Base-by-base conservation (phyloP, 2,329 filamentous ascomycete genomes). In the Fusarium abutilonis region DNA sequence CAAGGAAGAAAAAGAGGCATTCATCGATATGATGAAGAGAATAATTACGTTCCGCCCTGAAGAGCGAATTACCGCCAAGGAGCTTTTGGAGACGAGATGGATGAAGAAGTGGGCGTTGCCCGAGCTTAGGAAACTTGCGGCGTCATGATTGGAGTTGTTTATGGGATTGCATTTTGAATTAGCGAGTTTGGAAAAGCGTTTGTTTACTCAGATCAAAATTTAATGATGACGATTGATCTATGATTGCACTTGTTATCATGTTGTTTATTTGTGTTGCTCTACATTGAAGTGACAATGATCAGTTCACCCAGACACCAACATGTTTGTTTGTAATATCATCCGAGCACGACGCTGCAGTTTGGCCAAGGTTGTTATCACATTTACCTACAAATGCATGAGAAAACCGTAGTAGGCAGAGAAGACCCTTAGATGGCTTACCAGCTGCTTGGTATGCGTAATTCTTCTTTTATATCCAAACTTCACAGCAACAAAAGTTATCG, bases 101-200 rank as follows among this genome's bases (percentile, higher is more conserved):
- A 62, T 66, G 46, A 64, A 66, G 26, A 44, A 64, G 19, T 66
- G 63, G 63, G 64, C 60, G 9, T 48, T 66, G 21, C 64, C 63
- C 6, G 64, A 66, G 63, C 45, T 66, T 5, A 46, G 43, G 15
- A 65, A 52, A 17, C 45, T 53, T 49, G 28, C 21, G 35, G 32
- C 15, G 29, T 47, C 21, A 45, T 51, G 49, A 64, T 38, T 45
- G 38, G 56, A 47, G 36, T 41, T 56, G 32, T 39, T 43, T 42
- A 40, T 29, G 32, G 55, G 35, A 50, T 26, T 47, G 19, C 9
- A 34, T 36, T 64, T 19, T 56, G 47, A 36, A 36, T 54, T 54
- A 63, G 55, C 56, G 55, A 60, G 55, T 60, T 49, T 63, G 43
- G 49, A 60, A 60, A 50, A 38, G 44, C 28, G 55, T 29, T 34